phyloP scores from a whole-genome alignment of 2,329 filamentous ascomycete species.

The Aspergillus carbonarius region DNA sequence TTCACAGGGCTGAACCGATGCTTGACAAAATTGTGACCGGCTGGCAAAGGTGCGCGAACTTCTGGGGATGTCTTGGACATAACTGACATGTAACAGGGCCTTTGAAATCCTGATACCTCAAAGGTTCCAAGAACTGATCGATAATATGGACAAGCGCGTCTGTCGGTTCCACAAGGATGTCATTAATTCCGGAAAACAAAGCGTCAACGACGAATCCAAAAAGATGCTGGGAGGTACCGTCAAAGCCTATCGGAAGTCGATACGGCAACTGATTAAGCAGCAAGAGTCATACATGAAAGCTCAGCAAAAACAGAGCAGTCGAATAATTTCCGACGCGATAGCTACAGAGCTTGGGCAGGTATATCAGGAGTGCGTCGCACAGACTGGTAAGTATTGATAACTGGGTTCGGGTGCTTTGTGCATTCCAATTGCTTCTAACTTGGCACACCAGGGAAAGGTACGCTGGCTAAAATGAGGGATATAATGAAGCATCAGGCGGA shows the following conservation, averaged over 20 bases:
- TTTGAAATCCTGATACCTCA: neutral
- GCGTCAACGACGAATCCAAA: neutral
- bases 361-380: neutral
- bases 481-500: neutral
- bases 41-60: neutral
- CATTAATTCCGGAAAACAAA: neutral
- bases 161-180: neutral
- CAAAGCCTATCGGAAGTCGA: neutral
- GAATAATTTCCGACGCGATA: constrained; percentile 1
- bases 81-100: neutral
- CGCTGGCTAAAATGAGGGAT: neutral
- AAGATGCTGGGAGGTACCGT: neutral
- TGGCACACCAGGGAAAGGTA: neutral
- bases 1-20: constrained; percentile 22
- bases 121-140: neutral
- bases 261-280: neutral
- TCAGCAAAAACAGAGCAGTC: neutral
- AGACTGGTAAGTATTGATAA: neutral
- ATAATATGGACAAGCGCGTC: neutral
- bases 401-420: no score
- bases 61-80: neutral
- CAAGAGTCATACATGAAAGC: neutral
- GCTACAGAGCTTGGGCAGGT: neutral
- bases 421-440: neutral
- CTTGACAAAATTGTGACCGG: neutral